Evolutionary conservation across 495 filamentous ascomycete genomes (phyloP).

Genomic region (Aspergillus bridgeri): DNA sequence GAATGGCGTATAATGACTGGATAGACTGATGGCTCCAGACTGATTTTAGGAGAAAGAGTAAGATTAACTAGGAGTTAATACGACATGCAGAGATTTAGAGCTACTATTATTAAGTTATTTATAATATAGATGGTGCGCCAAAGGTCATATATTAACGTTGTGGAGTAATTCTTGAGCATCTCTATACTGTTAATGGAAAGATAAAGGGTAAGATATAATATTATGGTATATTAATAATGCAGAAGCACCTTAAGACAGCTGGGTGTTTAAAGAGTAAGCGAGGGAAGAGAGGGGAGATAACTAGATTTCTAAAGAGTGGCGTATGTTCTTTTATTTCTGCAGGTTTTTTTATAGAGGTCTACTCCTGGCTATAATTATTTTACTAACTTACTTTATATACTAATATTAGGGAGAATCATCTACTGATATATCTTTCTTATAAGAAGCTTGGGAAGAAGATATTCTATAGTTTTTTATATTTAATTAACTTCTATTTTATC

Average conservation of each 20-base stretch:
- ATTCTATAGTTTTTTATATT: too few relatives aligned
- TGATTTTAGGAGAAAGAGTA: conserved; percentile 6
- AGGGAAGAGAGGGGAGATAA: conserved; percentile 1
- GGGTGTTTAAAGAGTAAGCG: too few relatives aligned
- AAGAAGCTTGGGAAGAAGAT: background rate
- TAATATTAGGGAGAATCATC: background rate
- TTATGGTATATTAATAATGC: conserved; percentile 15
- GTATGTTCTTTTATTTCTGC: background rate
- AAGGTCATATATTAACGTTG: conserved; percentile 11
- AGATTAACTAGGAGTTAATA: conserved; percentile 4
- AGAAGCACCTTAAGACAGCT: too few relatives aligned
- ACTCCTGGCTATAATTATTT: background rate
- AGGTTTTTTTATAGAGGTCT: background rate
- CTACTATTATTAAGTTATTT: conserved; percentile 4
- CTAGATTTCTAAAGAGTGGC: conserved; percentile 21
- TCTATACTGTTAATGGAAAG: conserved; percentile 7
- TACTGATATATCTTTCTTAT: background rate
- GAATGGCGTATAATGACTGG: conserved; percentile 8
- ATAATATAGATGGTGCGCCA: conserved; percentile 3
- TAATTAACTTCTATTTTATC: too few relatives aligned
- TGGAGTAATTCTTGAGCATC: conserved; percentile 4
- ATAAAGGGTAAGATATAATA: background rate
- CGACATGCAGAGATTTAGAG: conserved; percentile 3
- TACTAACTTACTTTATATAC: conserved; percentile 2
- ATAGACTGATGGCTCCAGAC: conserved; percentile 6